Evolutionary conservation across 805 yeast species (phyloP), one percentile per base, ranked within the genome.

Genomic region (Ogataea pignaliae): DNA sequence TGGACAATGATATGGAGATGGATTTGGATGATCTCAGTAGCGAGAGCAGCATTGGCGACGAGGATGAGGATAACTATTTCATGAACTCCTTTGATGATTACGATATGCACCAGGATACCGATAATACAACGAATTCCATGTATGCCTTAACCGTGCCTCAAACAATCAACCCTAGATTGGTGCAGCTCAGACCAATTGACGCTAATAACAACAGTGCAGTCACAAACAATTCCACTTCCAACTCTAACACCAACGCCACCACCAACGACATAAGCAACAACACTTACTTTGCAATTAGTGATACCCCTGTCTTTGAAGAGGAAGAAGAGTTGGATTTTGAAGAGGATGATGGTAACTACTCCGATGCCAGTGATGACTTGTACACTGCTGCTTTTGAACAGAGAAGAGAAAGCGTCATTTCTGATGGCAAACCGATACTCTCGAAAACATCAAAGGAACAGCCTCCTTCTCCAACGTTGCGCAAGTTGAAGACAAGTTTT

Each of bases 331-430:
- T 21, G 26, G 26, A 21, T 21, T 21, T 21, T 7, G 49, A 45
- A 9, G 55, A 56, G 10, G 54, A 52, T 11, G 53, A 54, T 16
- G 55, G 37, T 10, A 47, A 48, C 33, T 43, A 52, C 14, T 57
- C 61, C 3, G 61, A 55, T 31, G 55, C 52, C 3, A 54, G 56
- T 40, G 58, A 54, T 39, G 64, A 59, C 29, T 41, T 60, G 34
- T 56, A 58, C 43, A 60, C 62, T 5, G 60, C 65, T n/a, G 57
- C 60, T 3, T 61, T 55, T 41, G 55, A 59, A 26, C 54, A 57
- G 37, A 53, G 62, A 50, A 54, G 55, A 43, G 56, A 55, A 37
- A 54, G 59, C 33, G 52, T 56, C 9, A 30, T 53, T 12, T 45
- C 52, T 10, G 54, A 50, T 17, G 46, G 50, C 32, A 50, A 44